A percentile compares a stretch with the other conserved stretches of the same genome.
These are phyloP conservation scores for Lomentospora prolificans DNA, from an alignment of 2,329 filamentous ascomycete species.

Conservation along the genomic window DNA sequence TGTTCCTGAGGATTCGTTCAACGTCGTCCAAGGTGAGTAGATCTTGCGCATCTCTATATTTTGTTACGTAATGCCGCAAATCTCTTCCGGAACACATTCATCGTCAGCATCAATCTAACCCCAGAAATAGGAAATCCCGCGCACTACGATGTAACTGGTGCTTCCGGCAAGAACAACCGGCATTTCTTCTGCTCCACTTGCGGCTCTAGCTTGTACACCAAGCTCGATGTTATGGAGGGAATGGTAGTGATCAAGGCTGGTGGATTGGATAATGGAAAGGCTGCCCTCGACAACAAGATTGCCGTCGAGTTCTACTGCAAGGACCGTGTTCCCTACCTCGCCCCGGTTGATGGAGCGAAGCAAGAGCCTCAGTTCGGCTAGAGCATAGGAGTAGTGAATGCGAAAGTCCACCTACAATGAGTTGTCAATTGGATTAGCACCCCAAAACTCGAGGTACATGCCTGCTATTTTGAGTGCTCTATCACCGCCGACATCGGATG, in stretches of 20 bases:
- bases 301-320: slow-evolving; percentile 43
- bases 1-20: slow-evolving; percentile 34
- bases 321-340: slow-evolving; percentile 35
- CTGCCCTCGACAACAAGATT: slow-evolving; percentile 30
- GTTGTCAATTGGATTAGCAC: too few species aligned
- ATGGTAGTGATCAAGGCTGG: slow-evolving; percentile 41
- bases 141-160: slow-evolving; percentile 34
- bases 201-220: slow-evolving; percentile 39
- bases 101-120: background rate
- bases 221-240: slow-evolving; percentile 43
- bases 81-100: background rate
- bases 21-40: slow-evolving; percentile 35
- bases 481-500: too few species aligned
- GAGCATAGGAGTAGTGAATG: too few species aligned
- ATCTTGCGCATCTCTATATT: too few species aligned
- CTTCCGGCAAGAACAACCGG: slow-evolving; percentile 42
- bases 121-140: slow-evolving; percentile 30
- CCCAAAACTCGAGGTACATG: too few species aligned
- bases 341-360: slow-evolving; percentile 31
- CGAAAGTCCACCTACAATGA: too few species aligned
- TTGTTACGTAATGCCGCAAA: too few species aligned
- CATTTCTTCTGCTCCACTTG: slow-evolving; percentile 46
- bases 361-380: slow-evolving; percentile 28
- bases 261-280: slow-evolving; percentile 35
- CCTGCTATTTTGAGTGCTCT: too few species aligned